Evolutionary conservation across 768 basidiomycete species (phyloP).

Genomic region (Tulasnella sp.): DNA sequence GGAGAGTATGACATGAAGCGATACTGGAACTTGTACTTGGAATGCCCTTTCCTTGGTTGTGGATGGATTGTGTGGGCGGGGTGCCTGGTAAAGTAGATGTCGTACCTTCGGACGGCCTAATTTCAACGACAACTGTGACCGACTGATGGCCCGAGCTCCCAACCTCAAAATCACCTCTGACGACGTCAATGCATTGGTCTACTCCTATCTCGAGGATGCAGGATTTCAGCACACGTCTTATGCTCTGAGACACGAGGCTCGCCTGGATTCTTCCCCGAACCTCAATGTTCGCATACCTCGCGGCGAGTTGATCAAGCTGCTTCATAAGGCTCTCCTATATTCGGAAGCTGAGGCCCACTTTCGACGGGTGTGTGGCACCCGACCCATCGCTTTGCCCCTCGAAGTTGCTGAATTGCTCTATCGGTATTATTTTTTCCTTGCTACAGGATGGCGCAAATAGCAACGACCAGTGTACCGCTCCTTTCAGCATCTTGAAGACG

Average conservation of each 20-base stretch:
- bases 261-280: conserved; percentile 56
- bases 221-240: conserved; percentile 78
- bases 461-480: conserved; percentile 44
- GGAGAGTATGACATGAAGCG: too few species aligned
- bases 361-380: conserved; percentile 33
- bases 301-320: conserved; percentile 70
- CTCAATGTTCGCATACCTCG: conserved; percentile 65
- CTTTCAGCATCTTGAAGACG: conserved; percentile 63
- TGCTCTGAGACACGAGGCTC: conserved; percentile 61
- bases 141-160: background rate
- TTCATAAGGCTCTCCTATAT: conserved; percentile 70
- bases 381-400: background rate
- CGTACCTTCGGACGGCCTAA: too few species aligned
- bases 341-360: conserved; percentile 77
- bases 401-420: too few species aligned
- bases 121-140: too few species aligned
- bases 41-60: too few species aligned
- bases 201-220: conserved; percentile 79
- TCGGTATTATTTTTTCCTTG: background rate
- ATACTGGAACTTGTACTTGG: too few species aligned
- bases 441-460: conserved; percentile 34
- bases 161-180: conserved; percentile 16
- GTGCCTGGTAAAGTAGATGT: too few species aligned
- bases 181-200: conserved; percentile 71
- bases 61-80: too few species aligned